These are phyloP conservation scores for Pseudocercospora macadamiae DNA, from an alignment of 2,329 filamentous ascomycete genomes.

Conservation along the genomic window DNA sequence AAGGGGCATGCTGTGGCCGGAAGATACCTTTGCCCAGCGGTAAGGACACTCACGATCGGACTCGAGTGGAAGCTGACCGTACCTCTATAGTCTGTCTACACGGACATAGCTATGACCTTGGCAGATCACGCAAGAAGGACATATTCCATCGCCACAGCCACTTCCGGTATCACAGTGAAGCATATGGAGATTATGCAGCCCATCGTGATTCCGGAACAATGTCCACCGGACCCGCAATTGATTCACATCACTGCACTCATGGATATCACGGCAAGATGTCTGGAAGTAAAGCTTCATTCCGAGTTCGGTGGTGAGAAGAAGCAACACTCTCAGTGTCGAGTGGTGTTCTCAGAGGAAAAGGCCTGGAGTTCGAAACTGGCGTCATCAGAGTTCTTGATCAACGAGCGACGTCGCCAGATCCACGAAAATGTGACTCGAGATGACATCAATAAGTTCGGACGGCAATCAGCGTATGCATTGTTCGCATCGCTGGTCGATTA, in stretches of 20 bases:
- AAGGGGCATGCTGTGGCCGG: background rate
- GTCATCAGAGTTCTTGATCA: background rate
- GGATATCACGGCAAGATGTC: background rate
- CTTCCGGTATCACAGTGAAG: background rate
- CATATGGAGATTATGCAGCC: background rate
- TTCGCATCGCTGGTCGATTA: slow-evolving; percentile 5
- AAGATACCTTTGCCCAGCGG: background rate
- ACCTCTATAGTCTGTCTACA: background rate
- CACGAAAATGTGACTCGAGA: background rate
- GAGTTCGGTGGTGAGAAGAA: background rate
- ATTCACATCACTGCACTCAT: background rate
- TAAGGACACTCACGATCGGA: background rate
- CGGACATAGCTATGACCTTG: background rate
- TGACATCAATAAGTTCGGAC: background rate
- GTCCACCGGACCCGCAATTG: background rate
- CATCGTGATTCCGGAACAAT: background rate
- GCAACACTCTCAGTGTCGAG: background rate
- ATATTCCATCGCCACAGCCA: background rate
- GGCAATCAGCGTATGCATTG: background rate
- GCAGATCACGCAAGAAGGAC: background rate
- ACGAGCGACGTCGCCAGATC: background rate
- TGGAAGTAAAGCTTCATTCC: background rate
- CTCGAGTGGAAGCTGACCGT: background rate
- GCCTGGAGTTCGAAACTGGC: background rate
- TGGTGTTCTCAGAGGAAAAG: background rate